Conservation (phyloP, 805 yeast species). For the Suhomyces kilbournensis region DNA sequence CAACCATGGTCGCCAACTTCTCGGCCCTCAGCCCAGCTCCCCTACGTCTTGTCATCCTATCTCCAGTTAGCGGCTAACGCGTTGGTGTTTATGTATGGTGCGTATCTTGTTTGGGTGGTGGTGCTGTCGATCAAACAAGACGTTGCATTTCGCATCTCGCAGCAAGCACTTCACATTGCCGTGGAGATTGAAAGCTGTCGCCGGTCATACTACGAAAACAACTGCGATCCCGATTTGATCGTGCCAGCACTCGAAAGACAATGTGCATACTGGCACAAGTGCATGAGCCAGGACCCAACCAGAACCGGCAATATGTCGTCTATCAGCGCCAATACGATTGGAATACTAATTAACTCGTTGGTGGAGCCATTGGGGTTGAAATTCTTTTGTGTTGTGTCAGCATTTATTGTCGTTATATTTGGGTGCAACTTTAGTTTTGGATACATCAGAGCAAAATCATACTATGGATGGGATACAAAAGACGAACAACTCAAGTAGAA, state of each 20-base stretch:
- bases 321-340: slow-evolving; percentile 61
- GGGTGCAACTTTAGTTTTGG: slow-evolving; percentile 65
- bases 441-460: slow-evolving; percentile 55
- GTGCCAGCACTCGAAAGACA: slow-evolving; percentile 57
- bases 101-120: slow-evolving; percentile 42
- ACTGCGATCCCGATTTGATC: slow-evolving; percentile 53
- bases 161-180: slow-evolving; percentile 42
- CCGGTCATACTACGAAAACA: slow-evolving; percentile 49
- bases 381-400: slow-evolving; percentile 45
- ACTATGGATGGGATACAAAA: slow-evolving; percentile 31
- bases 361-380: slow-evolving; percentile 67
- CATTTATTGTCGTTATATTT: slow-evolving; percentile 46
- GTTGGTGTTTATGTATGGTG: slow-evolving; percentile 42
- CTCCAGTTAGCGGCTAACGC: slow-evolving; percentile 55
- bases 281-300: slow-evolving; percentile 60
- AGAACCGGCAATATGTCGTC: slow-evolving; percentile 48
- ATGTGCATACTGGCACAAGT: slow-evolving; percentile 62
- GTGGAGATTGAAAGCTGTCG: slow-evolving; percentile 56
- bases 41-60: slow-evolving; percentile 60
- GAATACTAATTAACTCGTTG: slow-evolving; percentile 57
- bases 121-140: slow-evolving; percentile 53
- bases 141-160: slow-evolving; percentile 48
- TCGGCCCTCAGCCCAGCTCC: slow-evolving; percentile 48
- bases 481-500: background rate
- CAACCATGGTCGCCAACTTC: slow-evolving; percentile 57